Conservation (phyloP, 1,139 yeast genomes). For the Kodamaea sp. region DNA sequence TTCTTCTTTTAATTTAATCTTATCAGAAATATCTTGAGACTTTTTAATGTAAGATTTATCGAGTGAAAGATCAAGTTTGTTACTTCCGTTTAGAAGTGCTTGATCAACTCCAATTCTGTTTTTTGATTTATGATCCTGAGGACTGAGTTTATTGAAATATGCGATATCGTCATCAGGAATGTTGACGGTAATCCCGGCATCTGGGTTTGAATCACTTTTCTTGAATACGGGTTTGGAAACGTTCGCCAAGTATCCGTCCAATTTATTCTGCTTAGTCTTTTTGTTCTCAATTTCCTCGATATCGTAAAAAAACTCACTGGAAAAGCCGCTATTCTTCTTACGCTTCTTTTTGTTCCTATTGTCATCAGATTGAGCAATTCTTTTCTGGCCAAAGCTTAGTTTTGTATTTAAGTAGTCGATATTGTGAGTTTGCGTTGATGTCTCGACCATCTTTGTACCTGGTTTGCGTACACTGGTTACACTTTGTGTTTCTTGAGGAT, state of each 20-base stretch:
- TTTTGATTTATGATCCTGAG: conserved; percentile 13
- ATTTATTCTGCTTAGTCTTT: conserved; percentile 13
- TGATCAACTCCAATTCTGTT: conserved; percentile 20
- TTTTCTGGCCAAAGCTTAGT: conserved; percentile 20
- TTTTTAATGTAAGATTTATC: conserved; percentile 28
- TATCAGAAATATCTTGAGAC: conserved; percentile 24
- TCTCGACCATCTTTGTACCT: conserved; percentile 29
- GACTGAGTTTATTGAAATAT: conserved; percentile 13
- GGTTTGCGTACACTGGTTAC: conserved; percentile 3
- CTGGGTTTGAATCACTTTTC: conserved; percentile 6
- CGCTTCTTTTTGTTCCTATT: conserved; percentile 15
- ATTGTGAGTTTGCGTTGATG: conserved; percentile 43
- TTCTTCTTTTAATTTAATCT: conserved; percentile 30
- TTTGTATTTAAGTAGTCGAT: conserved; percentile 25
- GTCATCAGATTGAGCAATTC: conserved; percentile 11
- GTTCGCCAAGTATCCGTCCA: conserved; percentile 32
- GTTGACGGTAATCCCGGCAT: not conserved
- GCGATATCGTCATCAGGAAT: conserved; percentile 17
- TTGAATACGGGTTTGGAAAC: conserved; percentile 29
- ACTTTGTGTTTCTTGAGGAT: conserved; percentile 40
- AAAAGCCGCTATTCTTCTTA: conserved; percentile 25
- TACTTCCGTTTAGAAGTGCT: conserved; percentile 14
- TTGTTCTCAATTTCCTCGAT: conserved; percentile 14
- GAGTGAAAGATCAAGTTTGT: conserved; percentile 19
- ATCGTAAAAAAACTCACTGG: conserved; percentile 40